Evolutionary conservation across 1,284 basidiomycete genomes (phyloP), one percentile per base, ranked within the genome.

Genomic region (Rhodotorula sp.): DNA sequence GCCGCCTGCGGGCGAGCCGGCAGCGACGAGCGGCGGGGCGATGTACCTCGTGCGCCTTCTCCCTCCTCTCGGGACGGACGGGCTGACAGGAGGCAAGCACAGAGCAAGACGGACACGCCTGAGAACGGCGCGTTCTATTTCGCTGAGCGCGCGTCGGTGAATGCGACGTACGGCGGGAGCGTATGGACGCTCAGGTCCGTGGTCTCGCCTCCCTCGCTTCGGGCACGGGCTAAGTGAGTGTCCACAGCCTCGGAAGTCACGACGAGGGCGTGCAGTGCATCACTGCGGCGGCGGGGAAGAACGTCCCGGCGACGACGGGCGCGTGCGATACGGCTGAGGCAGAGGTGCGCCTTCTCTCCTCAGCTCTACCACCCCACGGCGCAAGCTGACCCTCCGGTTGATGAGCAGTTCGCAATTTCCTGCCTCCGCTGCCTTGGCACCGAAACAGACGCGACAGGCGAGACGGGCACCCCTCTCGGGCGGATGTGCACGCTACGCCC

Each of bases 71-170:
- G 9, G 25, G 0, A 6, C 27, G 4, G 0, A 27, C 37, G 19
- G 13, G 27, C 50, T 62, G 48, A 50, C 44, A 8, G 5, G 5
- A 7, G 1, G n/a, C 27, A 1, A 37, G 3, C 7, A 15, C 48
- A 65, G 64, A 65, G 64, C 54, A 19, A 56, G 56, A 58, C 55
- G 27, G 48, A 65, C 37, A 32, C 34, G n/a, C 64, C 64, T 0
- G 64, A 65, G 48, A 37, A 58, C 56, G 64, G 64, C 25, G 64
- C n/a, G 1, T 59, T n/a, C 21, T 58, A 34, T 22, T 6, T 58
- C 32, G 10, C 10, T n/a, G 15, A 41, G 53, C 12, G 19, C 15
- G 5, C 37, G 21, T 10, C 21, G n/a, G 27, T 25, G 3, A 37
- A 29, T 12, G n/a, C 21, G n/a, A 17, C n/a, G 12, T 25, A 41